Conservation (phyloP, 2,329 filamentous ascomycete genomes). For the Gnomoniopsis sp. region DNA sequence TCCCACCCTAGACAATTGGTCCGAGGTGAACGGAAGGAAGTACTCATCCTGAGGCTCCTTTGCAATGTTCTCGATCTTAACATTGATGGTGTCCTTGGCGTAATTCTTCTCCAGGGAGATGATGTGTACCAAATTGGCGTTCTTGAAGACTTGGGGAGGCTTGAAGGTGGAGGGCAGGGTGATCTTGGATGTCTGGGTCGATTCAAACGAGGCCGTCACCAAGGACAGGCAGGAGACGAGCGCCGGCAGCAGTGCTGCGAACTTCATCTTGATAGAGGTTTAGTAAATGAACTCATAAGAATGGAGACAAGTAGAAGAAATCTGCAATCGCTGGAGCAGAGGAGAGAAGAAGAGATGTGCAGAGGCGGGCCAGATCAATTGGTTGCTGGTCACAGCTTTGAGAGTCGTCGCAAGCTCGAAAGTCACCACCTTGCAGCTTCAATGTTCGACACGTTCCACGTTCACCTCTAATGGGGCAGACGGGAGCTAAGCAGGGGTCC, state of each 20-base stretch:
- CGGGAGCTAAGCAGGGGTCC: slow-evolving; percentile 13
- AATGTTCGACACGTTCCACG: slow-evolving; percentile 22
- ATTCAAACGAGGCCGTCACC: slow-evolving; percentile 36
- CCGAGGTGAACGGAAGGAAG: slow-evolving; percentile 79
- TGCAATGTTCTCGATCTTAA: slow-evolving; percentile 87
- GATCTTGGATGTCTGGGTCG: slow-evolving; percentile 52
- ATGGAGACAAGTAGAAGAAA: slow-evolving; percentile 17
- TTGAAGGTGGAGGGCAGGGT: slow-evolving; percentile 66
- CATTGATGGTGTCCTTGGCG: slow-evolving; percentile 84
- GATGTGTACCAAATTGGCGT: slow-evolving; percentile 84
- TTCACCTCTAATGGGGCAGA: slow-evolving; percentile 21
- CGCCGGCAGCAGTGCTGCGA: slow-evolving; percentile 51
- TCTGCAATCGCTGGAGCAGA: background rate
- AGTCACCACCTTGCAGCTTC: slow-evolving; percentile 6
- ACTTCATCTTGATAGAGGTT: slow-evolving; percentile 39
- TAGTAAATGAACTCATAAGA: slow-evolving; percentile 24
- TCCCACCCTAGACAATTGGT: slow-evolving; percentile 73
- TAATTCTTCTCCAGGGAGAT: slow-evolving; percentile 94
- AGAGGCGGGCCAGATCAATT: slow-evolving; percentile 15
- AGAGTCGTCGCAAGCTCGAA: slow-evolving; percentile 4
- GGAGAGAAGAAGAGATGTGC: slow-evolving; percentile 1
- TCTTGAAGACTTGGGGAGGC: slow-evolving; percentile 89
- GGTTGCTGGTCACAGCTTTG: slow-evolving; percentile 20
- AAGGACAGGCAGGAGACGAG: slow-evolving; percentile 56
- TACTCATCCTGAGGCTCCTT: slow-evolving; percentile 80